A percentile compares a stretch with the other conserved stretches of the same genome.
Conservation (phyloP, 2,329 filamentous ascomycete species). For the Elsinoe fawcettii region DNA sequence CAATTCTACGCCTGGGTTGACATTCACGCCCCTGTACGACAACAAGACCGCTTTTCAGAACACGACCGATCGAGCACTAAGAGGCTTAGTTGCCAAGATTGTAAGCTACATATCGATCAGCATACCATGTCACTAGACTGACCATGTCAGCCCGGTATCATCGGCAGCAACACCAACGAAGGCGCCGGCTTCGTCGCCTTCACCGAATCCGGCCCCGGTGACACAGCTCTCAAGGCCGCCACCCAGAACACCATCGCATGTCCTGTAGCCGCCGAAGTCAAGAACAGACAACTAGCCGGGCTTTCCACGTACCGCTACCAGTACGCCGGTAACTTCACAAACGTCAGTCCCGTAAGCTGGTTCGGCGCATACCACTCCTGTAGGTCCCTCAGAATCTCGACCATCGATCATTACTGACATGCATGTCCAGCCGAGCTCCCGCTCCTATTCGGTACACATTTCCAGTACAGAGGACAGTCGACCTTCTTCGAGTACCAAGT, state of each 20-base stretch:
- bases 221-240: conserved; percentile 15
- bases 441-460: conserved; percentile 34
- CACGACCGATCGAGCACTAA: conserved; percentile 17
- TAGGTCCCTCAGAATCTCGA: background rate
- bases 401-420: background rate
- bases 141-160: conserved; percentile 17
- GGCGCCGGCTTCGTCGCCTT: conserved; percentile 20
- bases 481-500: conserved; percentile 23
- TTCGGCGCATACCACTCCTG: conserved; percentile 34
- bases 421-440: conserved; percentile 27
- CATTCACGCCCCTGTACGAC: conserved; percentile 18
- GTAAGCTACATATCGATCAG: conserved; percentile 4
- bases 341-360: conserved; percentile 33
- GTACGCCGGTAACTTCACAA: conserved; percentile 35
- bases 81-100: conserved; percentile 17
- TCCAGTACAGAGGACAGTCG: conserved; percentile 20
- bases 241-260: conserved; percentile 18
- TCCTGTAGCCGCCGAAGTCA: conserved; percentile 14
- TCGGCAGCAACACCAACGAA: conserved; percentile 21
- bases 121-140: background rate
- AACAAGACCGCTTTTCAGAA: conserved; percentile 19
- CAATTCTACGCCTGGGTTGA: conserved; percentile 8
- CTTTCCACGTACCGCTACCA: conserved; percentile 34
- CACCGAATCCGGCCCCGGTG: conserved; percentile 17
- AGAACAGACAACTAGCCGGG: conserved; percentile 15